These are phyloP conservation scores for Fusarium sp. DNA, from an alignment of 2,329 filamentous ascomycete genomes.

Conservation along the genomic window DNA sequence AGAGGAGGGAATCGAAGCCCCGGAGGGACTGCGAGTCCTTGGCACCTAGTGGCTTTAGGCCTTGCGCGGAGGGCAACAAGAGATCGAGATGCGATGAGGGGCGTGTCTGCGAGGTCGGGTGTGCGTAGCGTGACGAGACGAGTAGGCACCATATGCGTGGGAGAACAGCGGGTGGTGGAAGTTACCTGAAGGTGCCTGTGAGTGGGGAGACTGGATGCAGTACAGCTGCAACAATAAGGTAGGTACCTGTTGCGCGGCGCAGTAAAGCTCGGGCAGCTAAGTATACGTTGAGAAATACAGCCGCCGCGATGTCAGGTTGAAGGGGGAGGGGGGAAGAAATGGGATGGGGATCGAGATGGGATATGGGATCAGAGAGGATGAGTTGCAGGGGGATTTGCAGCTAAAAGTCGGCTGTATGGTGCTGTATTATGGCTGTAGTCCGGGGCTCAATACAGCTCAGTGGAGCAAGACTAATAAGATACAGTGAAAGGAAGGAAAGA, in stretches of 20 bases:
- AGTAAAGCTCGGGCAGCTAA: conserved; percentile 28
- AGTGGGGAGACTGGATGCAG: conserved; percentile 21
- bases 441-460: background rate
- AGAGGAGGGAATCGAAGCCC: conserved; percentile 43
- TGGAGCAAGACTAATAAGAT: background rate
- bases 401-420: conserved; percentile 26
- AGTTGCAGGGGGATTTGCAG: conserved; percentile 38
- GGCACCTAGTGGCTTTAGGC: conserved; percentile 40
- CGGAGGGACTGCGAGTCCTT: conserved; percentile 43
- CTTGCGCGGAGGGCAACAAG: conserved; percentile 38
- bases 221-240: background rate
- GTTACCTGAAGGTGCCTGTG: conserved; percentile 14
- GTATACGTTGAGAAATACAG: conserved; percentile 28
- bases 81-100: conserved; percentile 45
- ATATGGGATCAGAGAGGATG: conserved; percentile 33
- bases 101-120: conserved; percentile 32
- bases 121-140: conserved; percentile 24
- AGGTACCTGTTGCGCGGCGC: conserved; percentile 28
- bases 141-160: conserved; percentile 18
- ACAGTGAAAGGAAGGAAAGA: no score
- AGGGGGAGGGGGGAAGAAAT: conserved; percentile 31
- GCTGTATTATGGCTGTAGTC: conserved; percentile 14
- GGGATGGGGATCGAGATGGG: conserved; percentile 37
- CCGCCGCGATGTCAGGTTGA: conserved; percentile 22
- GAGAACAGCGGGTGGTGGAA: conserved; percentile 27